A percentile compares a stretch with the other conserved stretches of the same genome.
phyloP scores from a whole-genome alignment of 805 yeast species.

The Pichia gijzeniarum region DNA sequence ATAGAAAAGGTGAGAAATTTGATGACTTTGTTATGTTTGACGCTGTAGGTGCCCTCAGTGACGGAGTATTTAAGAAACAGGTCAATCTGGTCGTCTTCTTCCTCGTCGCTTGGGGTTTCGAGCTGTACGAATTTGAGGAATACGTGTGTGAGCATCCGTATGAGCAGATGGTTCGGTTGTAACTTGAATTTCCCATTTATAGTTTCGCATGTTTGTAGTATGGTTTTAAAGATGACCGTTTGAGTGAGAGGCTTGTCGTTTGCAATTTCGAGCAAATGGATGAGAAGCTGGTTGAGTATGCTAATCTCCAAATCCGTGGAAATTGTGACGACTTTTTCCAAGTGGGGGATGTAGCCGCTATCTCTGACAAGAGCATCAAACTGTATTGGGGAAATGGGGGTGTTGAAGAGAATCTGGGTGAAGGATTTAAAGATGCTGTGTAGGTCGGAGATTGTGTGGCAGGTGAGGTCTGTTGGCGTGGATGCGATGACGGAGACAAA shows the following conservation, averaged over 20 bases:
- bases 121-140: neutral
- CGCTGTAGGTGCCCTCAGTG: neutral
- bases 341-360: neutral
- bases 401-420: neutral
- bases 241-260: neutral
- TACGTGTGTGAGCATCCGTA: neutral
- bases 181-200: neutral
- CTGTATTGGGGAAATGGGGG: conserved; percentile 2
- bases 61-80: neutral
- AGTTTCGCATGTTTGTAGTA: neutral
- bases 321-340: neutral
- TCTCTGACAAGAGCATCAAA: conserved; percentile 1
- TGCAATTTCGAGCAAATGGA: neutral
- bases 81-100: neutral
- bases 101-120: neutral
- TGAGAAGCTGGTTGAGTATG: neutral
- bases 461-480: neutral
- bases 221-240: neutral
- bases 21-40: conserved; percentile 17
- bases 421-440: neutral
- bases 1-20: conserved; percentile 12
- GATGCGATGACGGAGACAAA: neutral
- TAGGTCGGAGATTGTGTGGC: neutral
- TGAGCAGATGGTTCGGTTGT: neutral
- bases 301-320: neutral